These are phyloP conservation scores for Hypoxylon cercidicola DNA, from an alignment of 495 filamentous ascomycete genomes.

Conservation along the genomic window DNA sequence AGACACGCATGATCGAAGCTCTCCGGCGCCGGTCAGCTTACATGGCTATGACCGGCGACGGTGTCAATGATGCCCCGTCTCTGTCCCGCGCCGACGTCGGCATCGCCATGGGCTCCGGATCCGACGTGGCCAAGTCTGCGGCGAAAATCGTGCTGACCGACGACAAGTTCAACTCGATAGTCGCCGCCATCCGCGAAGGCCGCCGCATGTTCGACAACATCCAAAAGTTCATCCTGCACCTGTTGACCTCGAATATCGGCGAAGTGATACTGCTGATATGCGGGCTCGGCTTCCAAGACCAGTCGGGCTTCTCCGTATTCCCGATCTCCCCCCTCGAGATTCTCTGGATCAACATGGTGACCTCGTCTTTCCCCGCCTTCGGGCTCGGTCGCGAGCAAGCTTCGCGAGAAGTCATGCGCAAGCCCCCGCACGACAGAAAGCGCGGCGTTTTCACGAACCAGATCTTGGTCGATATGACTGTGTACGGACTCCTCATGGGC, in stretches of 20 bases:
- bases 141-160: conserved; percentile 89
- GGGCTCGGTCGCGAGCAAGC: conserved; percentile 78
- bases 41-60: conserved; percentile 77
- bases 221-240: conserved; percentile 82
- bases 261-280: conserved; percentile 77
- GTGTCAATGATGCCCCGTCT: conserved; percentile 86
- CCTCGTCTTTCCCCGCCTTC: conserved; percentile 78
- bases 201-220: conserved; percentile 82
- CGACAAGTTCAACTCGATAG: conserved; percentile 87
- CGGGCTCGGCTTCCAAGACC: conserved; percentile 77
- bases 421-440: conserved; percentile 73
- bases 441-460: conserved; percentile 76
- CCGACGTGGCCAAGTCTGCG: conserved; percentile 90
- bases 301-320: conserved; percentile 71
- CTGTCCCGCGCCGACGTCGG: conserved; percentile 82
- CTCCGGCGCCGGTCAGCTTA: conserved; percentile 69
- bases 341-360: conserved; percentile 82
- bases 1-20: conserved; percentile 74
- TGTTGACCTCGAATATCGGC: conserved; percentile 77
- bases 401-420: conserved; percentile 72
- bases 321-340: conserved; percentile 80
- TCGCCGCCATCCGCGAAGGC: conserved; percentile 77
- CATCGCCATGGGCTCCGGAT: conserved; percentile 88
- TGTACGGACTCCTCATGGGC: conserved; percentile 78
- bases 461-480: conserved; percentile 76